Base-by-base conservation (phyloP, 2,329 filamentous ascomycete genomes). In the Tolypocladium sp. region DNA sequence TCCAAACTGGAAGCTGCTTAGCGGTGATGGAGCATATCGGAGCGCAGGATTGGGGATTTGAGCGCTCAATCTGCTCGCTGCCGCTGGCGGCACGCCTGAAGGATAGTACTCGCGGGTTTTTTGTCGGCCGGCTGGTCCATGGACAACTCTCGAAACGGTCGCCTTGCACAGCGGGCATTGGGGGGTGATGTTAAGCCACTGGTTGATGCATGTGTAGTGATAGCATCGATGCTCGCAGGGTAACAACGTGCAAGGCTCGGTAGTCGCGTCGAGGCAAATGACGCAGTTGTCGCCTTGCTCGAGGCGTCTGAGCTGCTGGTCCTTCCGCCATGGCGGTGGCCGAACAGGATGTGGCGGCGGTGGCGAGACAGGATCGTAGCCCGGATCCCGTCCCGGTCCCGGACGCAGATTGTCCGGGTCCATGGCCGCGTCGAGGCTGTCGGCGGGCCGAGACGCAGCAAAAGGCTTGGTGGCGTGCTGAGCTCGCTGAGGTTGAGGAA, bases 161-260 rank as follows among this genome's bases (percentile, higher is more conserved):
- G 77, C 68, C 62, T 86, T 87, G 83, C 92, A 97, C 57, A 97
- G 78, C 22, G 93, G 92, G 68, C 92, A 97, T 55, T 79, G 82
- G 0, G 86, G 79, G 12, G 83, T 82, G 63, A 89, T 79, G 65
- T 91, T 82, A 6, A 96, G 77, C 92, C 93, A 97, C 73, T 82
- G 92, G 27, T 87, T 75, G 7, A 96, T 82, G 71, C 92, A 97
- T 15, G 91, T 72, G 69, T 92, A 95, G 77, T 97, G 92, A 70
- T 95, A 96, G 65, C 86, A 85, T 59, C 79, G 75, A 76, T 97
- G 92, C 49, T 83, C 81, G 77, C 92, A 97, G 9, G 92, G 92
- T 25, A 82, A 76, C 9, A 90, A 84, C 56, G 87, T 79, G 63
- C 89, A 91, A 57, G 83, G 76, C 66, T 94, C 90, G 12, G 85